Conservation (phyloP, 305 asterid species). For the Solanum aculeatissimum region DNA sequence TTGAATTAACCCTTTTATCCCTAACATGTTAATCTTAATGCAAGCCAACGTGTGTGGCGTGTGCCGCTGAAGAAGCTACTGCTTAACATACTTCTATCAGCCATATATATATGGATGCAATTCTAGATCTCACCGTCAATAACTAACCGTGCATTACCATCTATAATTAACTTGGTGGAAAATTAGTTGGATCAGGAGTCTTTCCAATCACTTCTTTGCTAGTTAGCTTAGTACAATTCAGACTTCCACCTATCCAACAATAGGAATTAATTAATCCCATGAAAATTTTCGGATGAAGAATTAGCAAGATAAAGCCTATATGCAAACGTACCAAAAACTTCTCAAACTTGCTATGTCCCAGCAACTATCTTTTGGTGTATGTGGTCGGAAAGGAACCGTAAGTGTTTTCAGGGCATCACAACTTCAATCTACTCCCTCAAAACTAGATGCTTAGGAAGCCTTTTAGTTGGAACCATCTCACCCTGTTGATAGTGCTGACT, state of each 20-base stretch:
- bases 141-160: not conserved
- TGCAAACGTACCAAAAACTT: too few species aligned
- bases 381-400: not conserved
- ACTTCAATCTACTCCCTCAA: not conserved
- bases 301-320: too few species aligned
- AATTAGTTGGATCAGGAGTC: too few species aligned
- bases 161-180: too few species aligned
- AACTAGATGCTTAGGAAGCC: not conserved
- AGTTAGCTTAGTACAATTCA: too few species aligned
- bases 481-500: not conserved
- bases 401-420: not conserved
- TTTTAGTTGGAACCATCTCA: not conserved
- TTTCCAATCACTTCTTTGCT: too few species aligned
- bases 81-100: not conserved
- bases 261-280: too few species aligned
- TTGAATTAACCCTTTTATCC: not conserved
- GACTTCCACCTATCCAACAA: too few species aligned
- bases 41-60: not conserved
- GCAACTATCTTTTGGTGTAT: not conserved
- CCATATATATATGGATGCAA: not conserved
- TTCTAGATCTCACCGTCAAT: not conserved
- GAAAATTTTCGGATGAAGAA: too few species aligned
- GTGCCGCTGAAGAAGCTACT: not conserved
- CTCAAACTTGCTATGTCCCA: not conserved
- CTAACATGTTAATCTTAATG: not conserved